Conservation (phyloP, 2,329 filamentous ascomycete genomes). For the Epichloe uncinata region DNA sequence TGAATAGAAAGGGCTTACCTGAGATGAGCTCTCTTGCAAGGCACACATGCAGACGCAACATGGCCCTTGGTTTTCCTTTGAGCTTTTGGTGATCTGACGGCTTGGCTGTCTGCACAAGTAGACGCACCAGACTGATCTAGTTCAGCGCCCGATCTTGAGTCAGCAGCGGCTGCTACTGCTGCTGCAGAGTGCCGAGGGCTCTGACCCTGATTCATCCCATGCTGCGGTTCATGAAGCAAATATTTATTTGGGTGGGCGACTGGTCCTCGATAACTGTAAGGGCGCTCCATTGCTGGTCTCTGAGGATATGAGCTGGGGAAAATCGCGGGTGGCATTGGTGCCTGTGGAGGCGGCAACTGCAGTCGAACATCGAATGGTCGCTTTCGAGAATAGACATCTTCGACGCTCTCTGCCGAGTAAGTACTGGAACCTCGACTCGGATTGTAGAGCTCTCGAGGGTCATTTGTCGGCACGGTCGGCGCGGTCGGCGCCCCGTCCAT, state of each 20-base stretch:
- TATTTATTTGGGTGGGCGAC: conserved; percentile 14
- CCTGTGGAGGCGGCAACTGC: conserved; percentile 12
- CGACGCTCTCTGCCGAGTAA: conserved; percentile 28
- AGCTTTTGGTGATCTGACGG: conserved; percentile 43
- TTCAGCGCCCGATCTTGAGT: conserved; percentile 7
- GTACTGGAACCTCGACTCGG: conserved; percentile 32
- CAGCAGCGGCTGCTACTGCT: conserved; percentile 4
- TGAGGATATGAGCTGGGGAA: conserved; percentile 12
- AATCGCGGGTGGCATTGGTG: conserved; percentile 11
- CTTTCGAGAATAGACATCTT: conserved; percentile 35
- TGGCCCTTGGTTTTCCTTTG: conserved; percentile 64
- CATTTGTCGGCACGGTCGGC: conserved; percentile 48
- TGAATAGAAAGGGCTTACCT: conserved; percentile 30
- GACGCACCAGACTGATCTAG: conserved; percentile 19
- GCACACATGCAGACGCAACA: conserved; percentile 73
- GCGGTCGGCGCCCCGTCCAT: conserved; percentile 60
- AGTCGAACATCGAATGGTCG: conserved; percentile 12
- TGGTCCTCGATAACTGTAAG: conserved; percentile 14
- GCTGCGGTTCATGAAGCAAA: conserved; percentile 11
- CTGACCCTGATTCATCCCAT: conserved; percentile 2
- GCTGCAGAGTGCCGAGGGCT: conserved; percentile 12
- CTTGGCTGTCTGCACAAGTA: conserved; percentile 28
- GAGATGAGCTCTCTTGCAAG: conserved; percentile 74
- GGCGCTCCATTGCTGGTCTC: conserved; percentile 11
- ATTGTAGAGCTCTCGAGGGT: conserved; percentile 43